Conservation (phyloP, 129 eudicot species). For the Ambrosia trifida region DNA sequence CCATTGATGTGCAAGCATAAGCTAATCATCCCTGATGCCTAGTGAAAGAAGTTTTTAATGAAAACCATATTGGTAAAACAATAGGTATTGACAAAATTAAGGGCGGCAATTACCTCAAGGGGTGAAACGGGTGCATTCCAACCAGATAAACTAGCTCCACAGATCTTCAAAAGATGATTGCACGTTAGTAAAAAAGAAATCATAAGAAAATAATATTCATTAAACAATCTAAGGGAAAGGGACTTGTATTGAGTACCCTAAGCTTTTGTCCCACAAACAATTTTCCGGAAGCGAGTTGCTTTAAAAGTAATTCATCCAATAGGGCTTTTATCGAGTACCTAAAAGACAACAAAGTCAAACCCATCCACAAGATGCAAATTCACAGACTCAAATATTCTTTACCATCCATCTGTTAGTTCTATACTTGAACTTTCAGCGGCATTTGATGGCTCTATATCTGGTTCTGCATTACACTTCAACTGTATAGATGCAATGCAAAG, state of each 20-base stretch:
- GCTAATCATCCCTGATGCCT: constrained; percentile 62
- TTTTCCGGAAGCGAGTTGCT: constrained; percentile 60
- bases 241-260: constrained; percentile 42
- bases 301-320: constrained; percentile 68
- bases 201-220: background rate
- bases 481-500: constrained; percentile 79
- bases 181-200: constrained; percentile 32
- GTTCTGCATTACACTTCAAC: constrained; percentile 31
- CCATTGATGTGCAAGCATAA: constrained; percentile 81
- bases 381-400: constrained; percentile 25
- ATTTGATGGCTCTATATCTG: constrained; percentile 31
- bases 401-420: constrained; percentile 97
- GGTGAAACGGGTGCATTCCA: constrained; percentile 94
- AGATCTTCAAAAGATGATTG: constrained; percentile 57
- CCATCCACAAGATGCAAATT: constrained; percentile 13
- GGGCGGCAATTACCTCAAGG: constrained; percentile 55
- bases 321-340: constrained; percentile 79
- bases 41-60: constrained; percentile 18
- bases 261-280: constrained; percentile 92
- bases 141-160: constrained; percentile 80
- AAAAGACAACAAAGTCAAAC: constrained; percentile 16
- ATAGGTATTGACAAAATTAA: constrained; percentile 5
- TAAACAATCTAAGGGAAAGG: constrained; percentile 14
- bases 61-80: constrained; percentile 1
- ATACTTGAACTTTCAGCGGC: constrained; percentile 43